Percentiles rank a stretch among this genome's conserved stretches.
Evolutionary conservation across 306 rosid genomes (phyloP).

Genomic region (Fagus crenata): DNA sequence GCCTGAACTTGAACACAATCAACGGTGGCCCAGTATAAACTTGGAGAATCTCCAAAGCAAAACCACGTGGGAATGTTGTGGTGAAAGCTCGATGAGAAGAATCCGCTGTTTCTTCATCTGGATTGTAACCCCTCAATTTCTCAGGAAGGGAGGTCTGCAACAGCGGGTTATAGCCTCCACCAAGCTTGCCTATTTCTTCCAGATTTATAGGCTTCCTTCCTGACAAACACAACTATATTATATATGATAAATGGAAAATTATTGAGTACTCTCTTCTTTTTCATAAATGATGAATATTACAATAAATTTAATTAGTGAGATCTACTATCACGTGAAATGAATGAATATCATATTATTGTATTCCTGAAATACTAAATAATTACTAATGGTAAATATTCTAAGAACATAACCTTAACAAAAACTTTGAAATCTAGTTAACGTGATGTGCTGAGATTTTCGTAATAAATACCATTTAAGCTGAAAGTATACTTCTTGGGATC

Average conservation of each 20-base stretch:
- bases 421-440: not conserved
- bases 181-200: slow-evolving; percentile 51
- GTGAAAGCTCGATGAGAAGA: slow-evolving; percentile 49
- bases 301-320: too few relatives aligned
- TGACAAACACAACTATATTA: slow-evolving; percentile 2
- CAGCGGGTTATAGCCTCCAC: slow-evolving; percentile 60
- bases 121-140: slow-evolving; percentile 46
- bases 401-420: not conserved
- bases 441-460: not conserved
- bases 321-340: too few relatives aligned
- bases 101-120: slow-evolving; percentile 51
- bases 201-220: slow-evolving; percentile 44
- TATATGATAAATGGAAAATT: too few relatives aligned
- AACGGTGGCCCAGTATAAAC: slow-evolving; percentile 60
- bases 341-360: too few relatives aligned
- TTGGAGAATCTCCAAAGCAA: slow-evolving; percentile 55
- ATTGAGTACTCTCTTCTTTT: too few relatives aligned
- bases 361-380: too few relatives aligned
- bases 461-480: slow-evolving; percentile 53
- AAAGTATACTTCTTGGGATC: slow-evolving; percentile 48
- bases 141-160: slow-evolving; percentile 58
- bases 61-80: slow-evolving; percentile 64
- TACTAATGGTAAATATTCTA: not conserved
- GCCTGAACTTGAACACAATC: slow-evolving; percentile 65
- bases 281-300: too few relatives aligned